A percentile compares a stretch with the other conserved stretches of the same genome.
Evolutionary conservation across 2,329 filamentous ascomycete species (phyloP).

Genomic region (Fusarium algeriense): DNA sequence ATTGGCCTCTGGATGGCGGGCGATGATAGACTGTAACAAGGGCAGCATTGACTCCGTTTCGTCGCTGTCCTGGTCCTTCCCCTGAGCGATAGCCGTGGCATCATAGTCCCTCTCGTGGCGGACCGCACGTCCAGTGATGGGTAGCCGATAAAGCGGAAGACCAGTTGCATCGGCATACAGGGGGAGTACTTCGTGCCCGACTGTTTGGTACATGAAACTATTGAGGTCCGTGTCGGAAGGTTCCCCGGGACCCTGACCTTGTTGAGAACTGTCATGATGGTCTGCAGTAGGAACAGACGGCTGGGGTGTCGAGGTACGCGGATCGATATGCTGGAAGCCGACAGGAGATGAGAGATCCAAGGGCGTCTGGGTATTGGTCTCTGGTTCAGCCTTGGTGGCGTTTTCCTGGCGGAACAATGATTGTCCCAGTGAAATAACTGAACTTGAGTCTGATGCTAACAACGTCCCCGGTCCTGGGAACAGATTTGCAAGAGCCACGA

Average conservation of each 20-base stretch:
- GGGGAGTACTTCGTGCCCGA: constrained; percentile 88
- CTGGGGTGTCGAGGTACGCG: constrained; percentile 36
- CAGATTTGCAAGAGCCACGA: constrained; percentile 92
- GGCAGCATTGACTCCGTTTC: constrained; percentile 90
- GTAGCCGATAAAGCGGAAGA: constrained; percentile 84
- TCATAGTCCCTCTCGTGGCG: constrained; percentile 80
- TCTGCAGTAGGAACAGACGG: constrained; percentile 7
- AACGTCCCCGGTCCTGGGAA: constrained; percentile 60
- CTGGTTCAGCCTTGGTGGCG: constrained; percentile 24
- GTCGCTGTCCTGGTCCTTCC: constrained; percentile 61
- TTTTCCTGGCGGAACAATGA: constrained; percentile 24
- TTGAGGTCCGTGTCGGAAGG: constrained; percentile 72
- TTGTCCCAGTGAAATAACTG: constrained; percentile 17
- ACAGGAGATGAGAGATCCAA: constrained; percentile 28
- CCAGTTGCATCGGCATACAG: constrained; percentile 83
- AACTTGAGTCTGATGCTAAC: constrained; percentile 10
- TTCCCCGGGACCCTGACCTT: constrained; percentile 23
- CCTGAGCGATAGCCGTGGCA: constrained; percentile 39
- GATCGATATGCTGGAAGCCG: constrained; percentile 42
- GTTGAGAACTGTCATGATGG: constrained; percentile 13
- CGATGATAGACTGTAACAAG: constrained; percentile 76
- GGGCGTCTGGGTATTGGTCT: constrained; percentile 7
- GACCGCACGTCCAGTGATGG: constrained; percentile 78
- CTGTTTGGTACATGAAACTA: constrained; percentile 99
- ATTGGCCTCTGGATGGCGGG: constrained; percentile 81